A percentile compares a stretch with the other conserved stretches of the same genome.
phyloP scores from a whole-genome alignment of 2,329 filamentous ascomycete species.

The Penicillium verrucosum region DNA sequence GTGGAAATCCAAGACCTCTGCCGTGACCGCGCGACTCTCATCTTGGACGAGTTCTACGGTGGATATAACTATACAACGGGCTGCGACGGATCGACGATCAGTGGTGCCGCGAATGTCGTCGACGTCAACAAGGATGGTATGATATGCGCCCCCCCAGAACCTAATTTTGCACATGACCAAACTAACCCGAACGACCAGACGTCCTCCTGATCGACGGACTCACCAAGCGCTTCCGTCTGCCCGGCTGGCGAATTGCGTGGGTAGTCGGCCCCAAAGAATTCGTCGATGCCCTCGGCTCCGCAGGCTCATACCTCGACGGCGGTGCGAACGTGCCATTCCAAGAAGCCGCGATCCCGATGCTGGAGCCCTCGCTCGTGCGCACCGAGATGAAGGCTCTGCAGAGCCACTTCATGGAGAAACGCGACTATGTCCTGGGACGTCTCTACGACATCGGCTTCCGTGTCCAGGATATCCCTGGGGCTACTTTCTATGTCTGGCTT shows the following conservation, averaged over 20 bases:
- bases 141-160: constrained; percentile 1
- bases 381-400: constrained; percentile 88
- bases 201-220: constrained; percentile 93
- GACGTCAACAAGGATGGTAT: constrained; percentile 75
- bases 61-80: constrained; percentile 94
- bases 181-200: constrained; percentile 46
- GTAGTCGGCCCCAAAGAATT: constrained; percentile 95
- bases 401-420: constrained; percentile 84
- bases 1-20: constrained; percentile 91
- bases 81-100: constrained; percentile 87
- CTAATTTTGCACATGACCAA: not conserved
- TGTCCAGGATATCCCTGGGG: constrained; percentile 79
- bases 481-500: constrained; percentile 90
- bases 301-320: constrained; percentile 90
- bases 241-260: constrained; percentile 96
- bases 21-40: constrained; percentile 82
- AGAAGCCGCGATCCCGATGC: constrained; percentile 86
- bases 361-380: constrained; percentile 78
- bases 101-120: constrained; percentile 81
- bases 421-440: constrained; percentile 81
- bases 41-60: constrained; percentile 95
- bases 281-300: constrained; percentile 86
- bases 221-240: constrained; percentile 93
- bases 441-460: constrained; percentile 83
- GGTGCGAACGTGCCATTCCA: constrained; percentile 95